These are phyloP conservation scores for Magnolia officinalis DNA, from an alignment of 164 flowering plant species.

Conservation along the genomic window DNA sequence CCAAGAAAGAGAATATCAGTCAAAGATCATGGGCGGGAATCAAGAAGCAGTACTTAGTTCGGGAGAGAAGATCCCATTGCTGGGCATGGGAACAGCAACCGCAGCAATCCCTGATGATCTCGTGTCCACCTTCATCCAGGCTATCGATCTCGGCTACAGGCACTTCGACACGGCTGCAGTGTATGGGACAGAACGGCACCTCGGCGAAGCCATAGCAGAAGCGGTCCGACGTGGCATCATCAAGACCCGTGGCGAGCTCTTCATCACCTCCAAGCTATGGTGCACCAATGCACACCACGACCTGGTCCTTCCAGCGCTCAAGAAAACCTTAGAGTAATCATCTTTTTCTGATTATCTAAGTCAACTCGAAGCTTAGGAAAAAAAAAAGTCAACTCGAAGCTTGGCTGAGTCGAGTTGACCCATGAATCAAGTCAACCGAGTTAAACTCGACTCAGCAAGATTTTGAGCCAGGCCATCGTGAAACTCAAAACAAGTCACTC, in stretches of 20 bases:
- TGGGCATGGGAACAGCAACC: slow-evolving; percentile 20
- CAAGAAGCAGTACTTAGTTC: slow-evolving; percentile 16
- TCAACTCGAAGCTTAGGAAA: too few relatives aligned
- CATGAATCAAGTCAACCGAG: too few relatives aligned
- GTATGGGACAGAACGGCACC: slow-evolving; percentile 27
- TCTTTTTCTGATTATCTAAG: too few relatives aligned
- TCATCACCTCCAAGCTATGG: slow-evolving; percentile 44
- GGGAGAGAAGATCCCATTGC: slow-evolving; percentile 18
- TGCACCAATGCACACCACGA: slow-evolving; percentile 19
- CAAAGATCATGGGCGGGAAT: not conserved
- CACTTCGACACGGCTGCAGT: slow-evolving; percentile 34
- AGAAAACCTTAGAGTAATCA: slow-evolving; percentile 23
- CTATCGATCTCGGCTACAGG: slow-evolving; percentile 31
- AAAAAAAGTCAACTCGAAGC: too few relatives aligned
- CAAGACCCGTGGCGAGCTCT: slow-evolving; percentile 26
- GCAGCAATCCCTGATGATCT: slow-evolving; percentile 1
- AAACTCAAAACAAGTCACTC: too few relatives aligned
- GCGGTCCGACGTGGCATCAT: slow-evolving; percentile 27
- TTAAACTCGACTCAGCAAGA: too few relatives aligned
- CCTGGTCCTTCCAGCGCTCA: slow-evolving; percentile 34
- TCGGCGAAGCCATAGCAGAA: slow-evolving; percentile 33
- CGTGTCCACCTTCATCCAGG: slow-evolving; percentile 14
- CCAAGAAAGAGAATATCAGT: too few relatives aligned
- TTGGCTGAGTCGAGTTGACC: too few relatives aligned
- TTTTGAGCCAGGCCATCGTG: too few relatives aligned